Base-by-base conservation (phyloP, 2,329 filamentous ascomycete genomes). In the Cladosporium colombiae region DNA sequence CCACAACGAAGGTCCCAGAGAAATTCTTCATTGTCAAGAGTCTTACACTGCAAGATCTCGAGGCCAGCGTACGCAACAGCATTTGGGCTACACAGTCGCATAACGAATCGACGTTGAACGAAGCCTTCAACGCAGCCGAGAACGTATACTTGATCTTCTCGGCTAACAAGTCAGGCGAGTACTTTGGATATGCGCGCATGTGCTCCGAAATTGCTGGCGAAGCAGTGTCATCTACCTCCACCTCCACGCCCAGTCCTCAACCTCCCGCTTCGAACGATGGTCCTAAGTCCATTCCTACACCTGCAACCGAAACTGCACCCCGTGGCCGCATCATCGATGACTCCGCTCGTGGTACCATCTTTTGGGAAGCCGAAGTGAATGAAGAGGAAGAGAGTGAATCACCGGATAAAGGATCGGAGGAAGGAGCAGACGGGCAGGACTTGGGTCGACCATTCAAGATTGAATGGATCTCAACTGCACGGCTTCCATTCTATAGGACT, bases 101-200 rank as follows among this genome's bases (percentile, higher is more conserved):
- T 75, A 98, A 98, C 66, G 94, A 98, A 76, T 85, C 89, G n/a
- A 80, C 82, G 1, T 79, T 98, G 64, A 97, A 96, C 76, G 85
- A 86, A 64, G 94, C 94, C 0, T 97, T 90, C 77, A 85, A 91
- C 81, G 93, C 83, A 11, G 87, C 89, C 16, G 91, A 96, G 62
- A 91, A 90, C 73, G 93, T 98, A 1, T 97, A 93, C 74, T 83
- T 98, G 33, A 87, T 98, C 16, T 98, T 98, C 77, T 98, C 94
- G 1, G 94, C 94, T 14, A 98, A 98, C 78, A 97, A 97, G 74
- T 97, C 94, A 0, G 94, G 94, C 14, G 94, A 97, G 78, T 98
- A 97, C 75, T 97, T 95, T 79, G 94, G 94, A 23, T 97, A 96
- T 74, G 94, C 93, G 23, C 88, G 91, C 44, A 98, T 98, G 94